A percentile compares a stretch with the other conserved stretches of the same genome.
Evolutionary conservation across 371 early-diverging fungal genomes (phyloP).

Genomic region (Nematocida major): DNA sequence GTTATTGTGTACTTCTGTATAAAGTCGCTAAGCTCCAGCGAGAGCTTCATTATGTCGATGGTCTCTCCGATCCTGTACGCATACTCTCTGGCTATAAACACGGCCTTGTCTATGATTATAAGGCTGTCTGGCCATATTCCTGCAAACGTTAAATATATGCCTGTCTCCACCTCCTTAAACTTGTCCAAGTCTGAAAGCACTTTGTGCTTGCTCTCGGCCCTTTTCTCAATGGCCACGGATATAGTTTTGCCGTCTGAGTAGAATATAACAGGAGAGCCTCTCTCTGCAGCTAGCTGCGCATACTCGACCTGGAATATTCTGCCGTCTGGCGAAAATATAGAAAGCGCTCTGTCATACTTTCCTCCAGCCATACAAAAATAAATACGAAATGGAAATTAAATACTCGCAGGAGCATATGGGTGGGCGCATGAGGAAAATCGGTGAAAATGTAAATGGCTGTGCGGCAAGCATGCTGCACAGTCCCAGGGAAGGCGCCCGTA

Average conservation of each 20-base stretch:
- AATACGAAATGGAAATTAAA: constrained; percentile 24
- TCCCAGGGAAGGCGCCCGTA: no score
- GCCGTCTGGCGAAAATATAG: constrained; percentile 98
- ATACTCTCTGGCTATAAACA: constrained; percentile 53
- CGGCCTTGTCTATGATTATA: constrained; percentile 52
- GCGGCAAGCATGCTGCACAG: no score
- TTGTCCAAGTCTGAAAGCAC: constrained; percentile 90
- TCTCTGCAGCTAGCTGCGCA: constrained; percentile 93
- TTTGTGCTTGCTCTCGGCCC: constrained; percentile 83
- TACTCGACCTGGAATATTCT: constrained; percentile 99
- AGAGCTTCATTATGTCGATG: constrained; percentile 88
- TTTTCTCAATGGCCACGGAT: constrained; percentile 73
- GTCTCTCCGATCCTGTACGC: constrained; percentile 67
- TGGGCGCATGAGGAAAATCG: neutral
- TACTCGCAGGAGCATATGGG: neutral
- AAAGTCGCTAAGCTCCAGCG: constrained; percentile 59
- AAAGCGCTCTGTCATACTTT: constrained; percentile 70
- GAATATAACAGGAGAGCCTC: constrained; percentile 71
- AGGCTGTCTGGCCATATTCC: constrained; percentile 64
- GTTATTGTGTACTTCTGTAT: constrained; percentile 91
- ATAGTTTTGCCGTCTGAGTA: constrained; percentile 45
- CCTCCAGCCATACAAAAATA: constrained; percentile 37
- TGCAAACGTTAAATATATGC: constrained; percentile 83
- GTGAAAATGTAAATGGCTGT: no score
- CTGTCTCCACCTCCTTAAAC: constrained; percentile 56